phyloP scores from a whole-genome alignment of 1,284 basidiomycete species.

The Abortiporus biennis region DNA sequence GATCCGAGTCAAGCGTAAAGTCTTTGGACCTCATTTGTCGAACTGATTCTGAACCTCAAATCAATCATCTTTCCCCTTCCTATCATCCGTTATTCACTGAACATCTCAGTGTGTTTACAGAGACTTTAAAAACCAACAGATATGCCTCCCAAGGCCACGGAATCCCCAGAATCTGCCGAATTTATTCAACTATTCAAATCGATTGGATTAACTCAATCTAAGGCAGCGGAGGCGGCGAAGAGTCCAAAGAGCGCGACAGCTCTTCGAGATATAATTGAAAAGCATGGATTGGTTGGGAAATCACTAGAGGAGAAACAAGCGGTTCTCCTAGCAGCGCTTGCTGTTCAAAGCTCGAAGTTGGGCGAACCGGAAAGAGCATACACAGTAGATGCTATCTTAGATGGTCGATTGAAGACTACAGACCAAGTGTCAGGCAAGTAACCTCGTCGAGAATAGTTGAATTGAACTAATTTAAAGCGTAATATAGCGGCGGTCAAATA shows the following conservation, averaged over 20 bases:
- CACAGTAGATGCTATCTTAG: conserved; percentile 63
- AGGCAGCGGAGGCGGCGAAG: conserved; percentile 82
- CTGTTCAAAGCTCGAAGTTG: conserved; percentile 59
- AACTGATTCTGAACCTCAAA: too few relatives aligned
- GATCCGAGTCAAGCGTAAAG: too few relatives aligned
- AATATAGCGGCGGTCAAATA: conserved; percentile 74
- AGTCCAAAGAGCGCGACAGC: conserved; percentile 69
- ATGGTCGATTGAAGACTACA: conserved; percentile 69
- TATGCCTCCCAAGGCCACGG: conserved; percentile 29
- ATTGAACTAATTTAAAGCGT: conserved; percentile 2
- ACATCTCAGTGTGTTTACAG: too few relatives aligned
- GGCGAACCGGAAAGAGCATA: conserved; percentile 57
- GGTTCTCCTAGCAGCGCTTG: conserved; percentile 65
- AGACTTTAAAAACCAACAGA: not conserved
- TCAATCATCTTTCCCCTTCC: too few relatives aligned
- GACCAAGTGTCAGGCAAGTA: conserved; percentile 87
- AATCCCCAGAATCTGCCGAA: conserved; percentile 24
- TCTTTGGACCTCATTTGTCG: too few relatives aligned
- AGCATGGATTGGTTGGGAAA: conserved; percentile 42
- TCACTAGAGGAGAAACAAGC: conserved; percentile 79
- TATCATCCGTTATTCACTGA: too few relatives aligned
- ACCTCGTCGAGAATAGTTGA: conserved; percentile 1
- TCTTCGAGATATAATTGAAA: conserved; percentile 68
- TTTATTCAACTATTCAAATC: conserved; percentile 71
- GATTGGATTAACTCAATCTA: conserved; percentile 74